Evolutionary conservation across 2,329 filamentous ascomycete species (phyloP).

Genomic region (Penicillium sp.): DNA sequence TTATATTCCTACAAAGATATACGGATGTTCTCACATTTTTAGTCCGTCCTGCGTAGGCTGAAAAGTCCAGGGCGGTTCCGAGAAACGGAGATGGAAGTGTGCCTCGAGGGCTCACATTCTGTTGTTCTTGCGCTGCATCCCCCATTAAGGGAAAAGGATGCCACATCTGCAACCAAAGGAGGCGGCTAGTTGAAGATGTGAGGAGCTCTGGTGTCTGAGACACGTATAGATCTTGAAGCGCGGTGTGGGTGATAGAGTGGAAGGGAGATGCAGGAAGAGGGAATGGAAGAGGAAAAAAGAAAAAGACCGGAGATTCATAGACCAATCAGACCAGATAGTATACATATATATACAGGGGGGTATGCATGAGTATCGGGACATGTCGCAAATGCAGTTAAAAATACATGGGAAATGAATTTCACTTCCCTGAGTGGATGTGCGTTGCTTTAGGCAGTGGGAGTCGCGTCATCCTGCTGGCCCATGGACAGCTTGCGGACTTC

Average conservation of each 20-base stretch:
- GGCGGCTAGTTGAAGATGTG: slow-evolving; percentile 51
- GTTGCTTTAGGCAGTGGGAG: slow-evolving; percentile 25
- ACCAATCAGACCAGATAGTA: slow-evolving; percentile 18
- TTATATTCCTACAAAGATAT: too few relatives aligned
- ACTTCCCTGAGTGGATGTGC: not conserved
- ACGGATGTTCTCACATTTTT: slow-evolving; percentile 58
- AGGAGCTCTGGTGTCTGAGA: slow-evolving; percentile 55
- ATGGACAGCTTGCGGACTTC: slow-evolving; percentile 74
- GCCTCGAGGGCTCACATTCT: slow-evolving; percentile 37
- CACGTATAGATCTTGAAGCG: slow-evolving; percentile 43
- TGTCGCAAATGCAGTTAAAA: slow-evolving; percentile 16
- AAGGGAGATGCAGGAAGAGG: not conserved
- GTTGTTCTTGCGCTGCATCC: slow-evolving; percentile 54
- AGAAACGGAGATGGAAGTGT: slow-evolving; percentile 52
- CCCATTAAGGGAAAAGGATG: slow-evolving; percentile 27
- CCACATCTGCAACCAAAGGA: slow-evolving; percentile 58
- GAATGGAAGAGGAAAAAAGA: slow-evolving; percentile 4
- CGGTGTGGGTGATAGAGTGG: slow-evolving; percentile 7
- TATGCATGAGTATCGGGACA: slow-evolving; percentile 10
- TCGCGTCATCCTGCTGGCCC: slow-evolving; percentile 27
- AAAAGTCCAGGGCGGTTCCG: slow-evolving; percentile 55
- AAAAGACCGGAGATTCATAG: slow-evolving; percentile 24
- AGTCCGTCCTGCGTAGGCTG: slow-evolving; percentile 60
- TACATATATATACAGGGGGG: slow-evolving; percentile 30
- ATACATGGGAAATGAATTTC: slow-evolving; percentile 19